These are phyloP conservation scores for Chytriomyces sp. DNA, from an alignment of 192 early-diverging fungal genomes.

Conservation along the genomic window DNA sequence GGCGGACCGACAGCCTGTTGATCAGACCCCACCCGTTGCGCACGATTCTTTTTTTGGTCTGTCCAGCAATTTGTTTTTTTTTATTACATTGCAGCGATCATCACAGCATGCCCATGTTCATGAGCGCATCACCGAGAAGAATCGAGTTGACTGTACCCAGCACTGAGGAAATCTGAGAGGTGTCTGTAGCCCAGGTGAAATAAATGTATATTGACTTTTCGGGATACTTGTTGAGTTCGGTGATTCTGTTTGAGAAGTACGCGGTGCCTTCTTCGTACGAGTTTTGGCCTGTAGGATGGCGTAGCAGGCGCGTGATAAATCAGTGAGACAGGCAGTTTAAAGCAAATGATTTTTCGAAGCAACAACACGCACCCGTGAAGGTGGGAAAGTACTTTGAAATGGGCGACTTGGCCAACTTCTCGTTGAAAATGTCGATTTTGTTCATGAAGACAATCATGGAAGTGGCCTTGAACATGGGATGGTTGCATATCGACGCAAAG, in stretches of 20 bases:
- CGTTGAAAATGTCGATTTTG: slow-evolving; percentile 59
- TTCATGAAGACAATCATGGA: slow-evolving; percentile 59
- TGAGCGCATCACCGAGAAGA: no score
- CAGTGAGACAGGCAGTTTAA: not conserved
- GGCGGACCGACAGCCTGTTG: no score
- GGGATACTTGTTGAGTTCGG: slow-evolving; percentile 39
- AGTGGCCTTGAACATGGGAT: slow-evolving; percentile 48
- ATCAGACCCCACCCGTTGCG: no score
- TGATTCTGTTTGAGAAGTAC: slow-evolving; percentile 49
- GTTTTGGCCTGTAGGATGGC: slow-evolving; percentile 37
- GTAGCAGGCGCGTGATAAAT: not conserved
- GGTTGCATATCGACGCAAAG: slow-evolving; percentile 51
- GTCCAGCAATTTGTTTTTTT: no score
- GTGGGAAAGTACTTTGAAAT: slow-evolving; percentile 50
- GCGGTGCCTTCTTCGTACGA: slow-evolving; percentile 46
- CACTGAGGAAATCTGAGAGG: slow-evolving; percentile 55
- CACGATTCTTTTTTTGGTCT: no score
- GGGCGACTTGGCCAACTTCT: slow-evolving; percentile 40
- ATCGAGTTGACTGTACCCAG: slow-evolving; percentile 12
- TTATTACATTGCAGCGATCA: no score
- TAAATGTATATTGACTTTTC: slow-evolving; percentile 58
- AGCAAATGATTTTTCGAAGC: not conserved
- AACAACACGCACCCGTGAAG: slow-evolving; percentile 38
- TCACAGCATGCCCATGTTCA: no score
- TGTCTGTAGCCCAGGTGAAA: slow-evolving; percentile 66